These are phyloP conservation scores for Celoporthe dispersa DNA, from an alignment of 2,329 filamentous ascomycete genomes.

Conservation along the genomic window DNA sequence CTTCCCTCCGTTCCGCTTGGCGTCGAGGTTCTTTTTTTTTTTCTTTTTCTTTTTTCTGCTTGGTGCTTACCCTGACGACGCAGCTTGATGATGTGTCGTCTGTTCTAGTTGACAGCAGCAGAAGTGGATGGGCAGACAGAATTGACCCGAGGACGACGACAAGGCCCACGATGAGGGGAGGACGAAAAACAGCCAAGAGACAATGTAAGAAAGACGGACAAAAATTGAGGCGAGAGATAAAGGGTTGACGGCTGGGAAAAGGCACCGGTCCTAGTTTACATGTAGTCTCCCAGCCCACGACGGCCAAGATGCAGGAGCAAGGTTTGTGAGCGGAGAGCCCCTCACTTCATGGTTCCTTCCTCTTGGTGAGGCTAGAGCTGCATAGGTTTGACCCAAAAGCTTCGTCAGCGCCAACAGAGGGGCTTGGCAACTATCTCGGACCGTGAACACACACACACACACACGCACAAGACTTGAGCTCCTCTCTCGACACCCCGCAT, in stretches of 20 bases:
- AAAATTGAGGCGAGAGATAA: constrained; percentile 9
- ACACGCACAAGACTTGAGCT: background rate
- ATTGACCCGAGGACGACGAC: background rate
- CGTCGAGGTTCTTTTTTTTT: background rate
- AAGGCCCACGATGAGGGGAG: background rate
- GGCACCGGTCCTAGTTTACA: constrained; percentile 13
- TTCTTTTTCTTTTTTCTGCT: background rate
- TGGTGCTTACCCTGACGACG: constrained; percentile 13
- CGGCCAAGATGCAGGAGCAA: constrained; percentile 1
- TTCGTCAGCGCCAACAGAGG: constrained; percentile 24
- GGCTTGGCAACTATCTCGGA: constrained; percentile 3
- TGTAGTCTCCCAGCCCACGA: constrained; percentile 15
- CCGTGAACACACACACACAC: background rate
- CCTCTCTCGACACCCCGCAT: background rate
- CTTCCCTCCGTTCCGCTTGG: constrained; percentile 18
- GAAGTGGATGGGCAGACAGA: too few relatives aligned
- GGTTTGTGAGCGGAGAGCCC: background rate
- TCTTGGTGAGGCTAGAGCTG: constrained; percentile 7
- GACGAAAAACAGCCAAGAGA: background rate
- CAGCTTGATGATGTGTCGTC: constrained; percentile 13
- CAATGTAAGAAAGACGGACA: constrained; percentile 12
- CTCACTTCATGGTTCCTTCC: background rate
- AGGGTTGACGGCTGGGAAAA: background rate
- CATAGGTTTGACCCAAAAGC: constrained; percentile 11
- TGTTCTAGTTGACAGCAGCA: background rate